Conservation (phyloP, 257 asterid species). For the Lavandula angustifolia region DNA sequence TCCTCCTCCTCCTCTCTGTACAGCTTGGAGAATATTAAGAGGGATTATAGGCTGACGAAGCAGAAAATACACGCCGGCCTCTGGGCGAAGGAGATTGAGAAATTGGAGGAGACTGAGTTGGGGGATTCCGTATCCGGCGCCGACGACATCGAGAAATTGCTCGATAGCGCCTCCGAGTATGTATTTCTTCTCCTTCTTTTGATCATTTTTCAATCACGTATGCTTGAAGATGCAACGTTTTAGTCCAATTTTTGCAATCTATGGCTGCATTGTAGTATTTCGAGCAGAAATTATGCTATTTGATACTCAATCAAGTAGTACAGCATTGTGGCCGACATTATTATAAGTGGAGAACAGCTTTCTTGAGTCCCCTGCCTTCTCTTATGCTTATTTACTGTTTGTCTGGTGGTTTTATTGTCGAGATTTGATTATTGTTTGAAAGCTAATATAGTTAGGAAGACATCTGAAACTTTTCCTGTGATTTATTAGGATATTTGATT, state of each 20-base stretch:
- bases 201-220: neutral
- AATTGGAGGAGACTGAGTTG: constrained; percentile 80
- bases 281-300: constrained; percentile 1
- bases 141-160: constrained; percentile 78
- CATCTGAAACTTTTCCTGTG: constrained; percentile 20
- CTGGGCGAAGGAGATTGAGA: constrained; percentile 96
- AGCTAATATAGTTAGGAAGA: neutral
- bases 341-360: neutral
- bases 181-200: constrained; percentile 6
- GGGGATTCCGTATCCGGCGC: constrained; percentile 56
- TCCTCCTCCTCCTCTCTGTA: constrained; percentile 41
- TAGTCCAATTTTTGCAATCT: neutral
- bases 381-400: too few relatives aligned
- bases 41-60: constrained; percentile 81
- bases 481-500: constrained; percentile 70
- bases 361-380: neutral
- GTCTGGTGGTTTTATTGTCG: too few relatives aligned
- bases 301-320: neutral
- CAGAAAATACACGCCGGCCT: constrained; percentile 85
- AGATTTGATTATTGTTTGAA: neutral
- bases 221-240: neutral
- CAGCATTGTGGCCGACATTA: neutral
- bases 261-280: constrained; percentile 14
- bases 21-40: constrained; percentile 73
- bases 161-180: constrained; percentile 82